A percentile compares a stretch with the other conserved stretches of the same genome.
These are phyloP conservation scores for Scheffersomyces coipomensis DNA, from an alignment of 805 yeast genomes.

Conservation along the genomic window DNA sequence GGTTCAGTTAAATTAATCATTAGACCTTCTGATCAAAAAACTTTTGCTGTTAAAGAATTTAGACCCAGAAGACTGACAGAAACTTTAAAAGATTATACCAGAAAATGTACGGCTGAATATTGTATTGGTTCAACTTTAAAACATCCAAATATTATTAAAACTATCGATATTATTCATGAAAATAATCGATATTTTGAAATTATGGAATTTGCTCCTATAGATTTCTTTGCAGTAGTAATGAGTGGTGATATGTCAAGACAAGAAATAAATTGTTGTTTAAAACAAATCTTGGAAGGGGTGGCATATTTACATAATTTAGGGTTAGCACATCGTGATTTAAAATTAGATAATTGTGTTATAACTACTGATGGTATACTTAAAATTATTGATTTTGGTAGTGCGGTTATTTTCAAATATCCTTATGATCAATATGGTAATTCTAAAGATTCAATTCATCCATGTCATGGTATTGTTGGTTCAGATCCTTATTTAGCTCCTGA, in stretches of 20 bases:
- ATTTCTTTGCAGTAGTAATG: slow-evolving; percentile 92
- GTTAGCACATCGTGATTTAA: slow-evolving; percentile 86
- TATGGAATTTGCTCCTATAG: slow-evolving; percentile 93
- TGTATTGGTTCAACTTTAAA: slow-evolving; percentile 89
- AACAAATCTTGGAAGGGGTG: slow-evolving; percentile 79
- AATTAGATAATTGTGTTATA: slow-evolving; percentile 89
- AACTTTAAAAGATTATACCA: slow-evolving; percentile 79
- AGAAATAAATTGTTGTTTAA: slow-evolving; percentile 87
- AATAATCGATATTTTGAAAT: slow-evolving; percentile 84
- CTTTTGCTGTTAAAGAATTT: slow-evolving; percentile 92
- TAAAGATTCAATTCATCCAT: slow-evolving; percentile 67
- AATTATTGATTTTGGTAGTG: slow-evolving; percentile 90
- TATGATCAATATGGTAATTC: slow-evolving; percentile 47
- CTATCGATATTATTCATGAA: slow-evolving; percentile 88
- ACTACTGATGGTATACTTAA: slow-evolving; percentile 80
- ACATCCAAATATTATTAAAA: slow-evolving; percentile 87
- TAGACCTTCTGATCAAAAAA: slow-evolving; percentile 61
- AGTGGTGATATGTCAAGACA: slow-evolving; percentile 78
- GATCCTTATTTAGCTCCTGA: slow-evolving; percentile 93
- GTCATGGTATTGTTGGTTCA: slow-evolving; percentile 77
- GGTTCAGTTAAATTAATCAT: slow-evolving; percentile 80
- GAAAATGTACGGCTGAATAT: slow-evolving; percentile 90
- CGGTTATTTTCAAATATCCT: slow-evolving; percentile 89
- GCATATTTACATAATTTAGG: slow-evolving; percentile 82
- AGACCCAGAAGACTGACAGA: slow-evolving; percentile 74